phyloP scores from a whole-genome alignment of 176 grass and related monocot genomes.

The Microstegium vimineum region DNA sequence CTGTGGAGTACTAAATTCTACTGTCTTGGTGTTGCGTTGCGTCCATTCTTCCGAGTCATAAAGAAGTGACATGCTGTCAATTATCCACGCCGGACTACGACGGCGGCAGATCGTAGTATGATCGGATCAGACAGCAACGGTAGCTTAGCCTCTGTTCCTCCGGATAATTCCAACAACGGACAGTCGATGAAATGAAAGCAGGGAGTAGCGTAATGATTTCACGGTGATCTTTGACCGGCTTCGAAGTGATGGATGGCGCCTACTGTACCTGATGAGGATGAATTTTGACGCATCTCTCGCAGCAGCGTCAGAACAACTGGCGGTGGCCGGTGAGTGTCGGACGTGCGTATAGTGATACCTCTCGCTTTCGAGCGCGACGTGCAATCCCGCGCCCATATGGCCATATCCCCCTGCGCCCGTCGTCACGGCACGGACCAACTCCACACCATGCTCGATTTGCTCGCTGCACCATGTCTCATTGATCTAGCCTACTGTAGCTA shows the following conservation, averaged over 20 bases:
- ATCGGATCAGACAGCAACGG: neutral
- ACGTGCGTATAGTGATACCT: neutral
- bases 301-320: neutral
- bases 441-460: neutral
- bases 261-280: neutral
- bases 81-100: neutral
- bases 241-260: neutral
- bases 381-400: neutral
- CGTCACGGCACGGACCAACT: neutral
- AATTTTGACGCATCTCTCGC: no score
- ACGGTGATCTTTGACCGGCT: neutral
- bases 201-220: neutral
- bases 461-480: no score
- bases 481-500: no score
- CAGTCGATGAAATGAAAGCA: neutral
- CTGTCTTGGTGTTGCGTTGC: neutral
- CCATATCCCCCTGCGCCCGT: neutral
- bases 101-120: no score
- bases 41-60: neutral
- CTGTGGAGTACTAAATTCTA: neutral
- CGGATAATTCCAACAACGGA: neutral
- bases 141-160: neutral
- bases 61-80: neutral
- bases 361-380: conserved; percentile 1
- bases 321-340: neutral